Base-by-base conservation (phyloP, 106 monocot genomes). In the Vanilla planifolia region DNA sequence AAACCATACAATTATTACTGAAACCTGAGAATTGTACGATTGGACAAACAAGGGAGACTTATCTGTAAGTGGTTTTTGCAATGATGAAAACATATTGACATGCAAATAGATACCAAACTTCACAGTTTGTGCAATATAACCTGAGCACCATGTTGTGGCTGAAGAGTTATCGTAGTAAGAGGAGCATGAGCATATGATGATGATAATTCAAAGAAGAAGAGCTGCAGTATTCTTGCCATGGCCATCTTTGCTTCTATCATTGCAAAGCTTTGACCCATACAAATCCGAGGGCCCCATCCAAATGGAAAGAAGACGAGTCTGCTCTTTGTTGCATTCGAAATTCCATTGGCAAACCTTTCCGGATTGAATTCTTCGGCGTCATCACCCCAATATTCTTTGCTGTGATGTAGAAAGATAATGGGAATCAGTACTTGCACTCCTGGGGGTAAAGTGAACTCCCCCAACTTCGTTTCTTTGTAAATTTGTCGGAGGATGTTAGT, bases 181-280 rank as follows among this genome's bases (percentile, higher is more conserved):
- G 84, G 84, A 14, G 89, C 84, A 79, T 89, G 89, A 14, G 46
- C 30, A 42, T 85, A 89, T 0, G 69, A 40, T 6, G 84, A 70
- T 1, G 89, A 85, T 15, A 89, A 71, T 43, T 78, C 75, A 23
- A 85, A 72, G 5, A 59, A 61, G 44, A 78, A 81, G 36, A 44
- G 63, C 44, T 80, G 84, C 41, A 86, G 71, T 19, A 88, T 81
- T 65, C 62, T 79, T 28, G 61, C 51, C 36, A 93, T 8, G 7
- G 30, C 74, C 56, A 92, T 56, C 47, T 92, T 88, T 28, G 92
- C 80, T 75, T 92, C 92, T 0, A 56, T 40, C 64, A 93, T 13
- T 2, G 92, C 81, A 51, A 92, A 88, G 62, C 43, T 79, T 30
- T 93, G 92, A 2, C 92, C 88, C 0, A 88, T 69, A 62, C 92